Evolutionary conservation across 441 rosid genomes (phyloP), one percentile per base, ranked within the genome.

Genomic region (Croton laevigatus): DNA sequence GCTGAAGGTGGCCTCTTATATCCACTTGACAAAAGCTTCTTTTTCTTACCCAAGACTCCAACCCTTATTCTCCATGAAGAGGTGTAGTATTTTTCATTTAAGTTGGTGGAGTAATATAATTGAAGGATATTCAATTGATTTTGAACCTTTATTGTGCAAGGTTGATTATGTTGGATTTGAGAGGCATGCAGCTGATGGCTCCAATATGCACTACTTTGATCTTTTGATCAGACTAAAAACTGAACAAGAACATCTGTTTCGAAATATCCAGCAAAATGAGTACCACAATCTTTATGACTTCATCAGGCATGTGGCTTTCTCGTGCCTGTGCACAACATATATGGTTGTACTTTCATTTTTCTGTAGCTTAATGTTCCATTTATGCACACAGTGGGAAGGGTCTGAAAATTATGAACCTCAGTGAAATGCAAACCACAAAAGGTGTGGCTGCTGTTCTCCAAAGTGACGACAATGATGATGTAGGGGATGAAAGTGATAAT

Each of bases 161-260:
- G 93, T 95, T 83, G 92, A 89, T 75, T 89, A 85, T 81, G 95
- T 95, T 82, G 99, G 93, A 80, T 95, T 93, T 82, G 94, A 95
- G 89, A 95, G 99, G 82, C 99, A 95, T 81, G 83, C 92, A 73
- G 97, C 98, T 69, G 99, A 98, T 78, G 97, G 98, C 58, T 91
- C 99, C 61, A 95, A 93, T 76, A 95, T 95, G 99, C 98, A 95
- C 79, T 95, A 95, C 85, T 95, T 95, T 57, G 98, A 95, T 86
- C 98, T 95, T 79, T 90, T 88, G 65, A 86, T 93, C 75, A 91
- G 89, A 84, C 84, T 95, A 48, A 93, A 91, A 82, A 88, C 89
- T 20, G 99, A 93, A 76, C 98, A 95, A 82, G 98, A 95, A 62
- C 98, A 95, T 85, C 85, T 95, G 71, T 95, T 95, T 68, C 85